These are phyloP conservation scores for Lentinula sp. DNA, from an alignment of 768 basidiomycete genomes.

Conservation along the genomic window DNA sequence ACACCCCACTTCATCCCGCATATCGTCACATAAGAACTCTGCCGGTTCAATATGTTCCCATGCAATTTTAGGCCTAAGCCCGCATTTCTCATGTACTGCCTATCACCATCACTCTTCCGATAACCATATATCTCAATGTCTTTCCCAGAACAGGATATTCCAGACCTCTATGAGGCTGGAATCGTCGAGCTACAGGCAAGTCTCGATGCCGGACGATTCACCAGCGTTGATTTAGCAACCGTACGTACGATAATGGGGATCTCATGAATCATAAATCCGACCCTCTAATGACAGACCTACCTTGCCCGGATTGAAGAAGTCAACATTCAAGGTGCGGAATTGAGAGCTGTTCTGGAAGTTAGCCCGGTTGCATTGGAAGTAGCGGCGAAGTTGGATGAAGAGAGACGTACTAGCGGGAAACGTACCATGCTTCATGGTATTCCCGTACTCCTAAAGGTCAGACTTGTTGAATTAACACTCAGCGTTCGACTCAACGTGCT, in stretches of 20 bases:
- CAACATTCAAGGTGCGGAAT: constrained; percentile 50
- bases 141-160: constrained; percentile 6
- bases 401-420: constrained; percentile 33
- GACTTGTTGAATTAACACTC: not conserved
- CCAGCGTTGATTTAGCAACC: constrained; percentile 34
- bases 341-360: constrained; percentile 54
- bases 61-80: not conserved
- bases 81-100: not conserved
- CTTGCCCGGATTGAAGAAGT: constrained; percentile 64
- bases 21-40: no score
- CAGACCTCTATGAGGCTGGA: constrained; percentile 36
- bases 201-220: constrained; percentile 27
- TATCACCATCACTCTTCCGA: not conserved
- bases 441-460: constrained; percentile 43
- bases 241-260: constrained; percentile 12
- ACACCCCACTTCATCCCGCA: no score
- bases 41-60: not conserved
- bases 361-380: constrained; percentile 47
- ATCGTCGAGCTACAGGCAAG: constrained; percentile 32
- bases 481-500: not conserved
- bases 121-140: not conserved
- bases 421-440: constrained; percentile 50
- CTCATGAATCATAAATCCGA: not conserved
- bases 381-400: constrained; percentile 45
- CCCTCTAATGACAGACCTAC: constrained; percentile 41